Evolutionary conservation across 139 green algal genomes (phyloP).

Genomic region (Pseudopediastrum boryanum): DNA sequence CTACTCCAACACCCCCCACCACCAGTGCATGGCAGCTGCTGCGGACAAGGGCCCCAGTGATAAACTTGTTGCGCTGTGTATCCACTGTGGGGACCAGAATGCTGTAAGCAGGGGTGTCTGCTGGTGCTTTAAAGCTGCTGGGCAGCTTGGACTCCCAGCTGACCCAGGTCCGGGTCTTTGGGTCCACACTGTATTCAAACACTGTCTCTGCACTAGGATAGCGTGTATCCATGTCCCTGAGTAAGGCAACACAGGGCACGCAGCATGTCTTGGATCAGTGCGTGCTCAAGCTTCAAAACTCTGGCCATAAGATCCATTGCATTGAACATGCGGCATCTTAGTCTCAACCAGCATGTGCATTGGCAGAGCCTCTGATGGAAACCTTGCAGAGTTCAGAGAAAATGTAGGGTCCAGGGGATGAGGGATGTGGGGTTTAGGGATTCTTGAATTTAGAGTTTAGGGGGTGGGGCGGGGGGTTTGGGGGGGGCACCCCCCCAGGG

Average conservation of each 20-base stretch:
- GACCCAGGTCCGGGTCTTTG: slow-evolving; percentile 63
- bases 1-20: slow-evolving; percentile 77
- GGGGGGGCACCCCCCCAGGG: too few relatives aligned
- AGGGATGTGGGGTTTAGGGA: too few relatives aligned
- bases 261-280: too few relatives aligned
- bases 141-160: slow-evolving; percentile 76
- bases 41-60: slow-evolving; percentile 54
- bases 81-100: slow-evolving; percentile 79
- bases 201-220: slow-evolving; percentile 75
- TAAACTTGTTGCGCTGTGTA: slow-evolving; percentile 65
- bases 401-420: too few relatives aligned
- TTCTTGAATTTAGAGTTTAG: too few relatives aligned
- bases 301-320: too few relatives aligned
- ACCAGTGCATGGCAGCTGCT: slow-evolving; percentile 68
- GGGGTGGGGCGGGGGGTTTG: too few relatives aligned
- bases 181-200: slow-evolving; percentile 83
- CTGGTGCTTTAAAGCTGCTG: slow-evolving; percentile 57
- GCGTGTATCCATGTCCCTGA: slow-evolving; percentile 59
- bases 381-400: too few relatives aligned
- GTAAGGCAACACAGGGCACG: slow-evolving; percentile 35
- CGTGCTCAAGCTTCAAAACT: too few relatives aligned
- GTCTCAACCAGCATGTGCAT: too few relatives aligned
- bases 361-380: too few relatives aligned
- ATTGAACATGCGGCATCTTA: too few relatives aligned
- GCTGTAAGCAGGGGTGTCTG: slow-evolving; percentile 54